Conservation (phyloP, 768 basidiomycete species). For the Boletus eberwhitei region DNA sequence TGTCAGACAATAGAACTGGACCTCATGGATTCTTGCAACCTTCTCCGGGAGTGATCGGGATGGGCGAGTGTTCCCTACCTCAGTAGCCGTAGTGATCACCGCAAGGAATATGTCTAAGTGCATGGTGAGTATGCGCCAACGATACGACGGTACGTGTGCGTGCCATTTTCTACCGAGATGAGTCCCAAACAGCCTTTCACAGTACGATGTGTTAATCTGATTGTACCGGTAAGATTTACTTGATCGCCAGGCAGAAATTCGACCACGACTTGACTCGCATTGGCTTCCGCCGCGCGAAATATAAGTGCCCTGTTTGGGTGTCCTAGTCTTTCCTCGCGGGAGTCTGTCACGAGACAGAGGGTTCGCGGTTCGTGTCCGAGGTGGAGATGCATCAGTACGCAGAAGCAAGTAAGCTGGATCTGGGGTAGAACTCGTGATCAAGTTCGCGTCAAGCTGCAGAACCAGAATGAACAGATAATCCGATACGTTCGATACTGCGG, state of each 20-base stretch:
- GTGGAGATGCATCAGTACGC: slow-evolving; percentile 66
- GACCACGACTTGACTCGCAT: slow-evolving; percentile 68
- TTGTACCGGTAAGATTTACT: slow-evolving; percentile 61
- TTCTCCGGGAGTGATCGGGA: slow-evolving; percentile 56
- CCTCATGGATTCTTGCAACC: slow-evolving; percentile 82
- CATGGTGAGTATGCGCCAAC: slow-evolving; percentile 2
- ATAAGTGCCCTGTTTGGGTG: slow-evolving; percentile 62
- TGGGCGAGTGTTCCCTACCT: slow-evolving; percentile 69
- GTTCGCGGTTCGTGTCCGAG: slow-evolving; percentile 65
- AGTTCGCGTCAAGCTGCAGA: background rate
- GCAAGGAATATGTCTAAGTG: slow-evolving; percentile 79
- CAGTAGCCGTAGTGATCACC: slow-evolving; percentile 71
- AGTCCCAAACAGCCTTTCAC: slow-evolving; percentile 85
- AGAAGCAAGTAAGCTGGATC: background rate
- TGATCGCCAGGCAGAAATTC: slow-evolving; percentile 78
- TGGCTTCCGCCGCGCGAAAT: slow-evolving; percentile 60
- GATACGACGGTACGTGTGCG: slow-evolving; percentile 19
- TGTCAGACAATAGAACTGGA: slow-evolving; percentile 85
- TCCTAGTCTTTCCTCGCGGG: slow-evolving; percentile 61
- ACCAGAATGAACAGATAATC: background rate
- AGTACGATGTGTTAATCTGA: slow-evolving; percentile 65
- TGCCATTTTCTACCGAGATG: slow-evolving; percentile 69
- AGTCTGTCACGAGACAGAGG: slow-evolving; percentile 68
- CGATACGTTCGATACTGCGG: background rate
- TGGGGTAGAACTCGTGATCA: background rate